Evolutionary conservation across 1,284 basidiomycete species (phyloP).

Genomic region (Boletus sp.): DNA sequence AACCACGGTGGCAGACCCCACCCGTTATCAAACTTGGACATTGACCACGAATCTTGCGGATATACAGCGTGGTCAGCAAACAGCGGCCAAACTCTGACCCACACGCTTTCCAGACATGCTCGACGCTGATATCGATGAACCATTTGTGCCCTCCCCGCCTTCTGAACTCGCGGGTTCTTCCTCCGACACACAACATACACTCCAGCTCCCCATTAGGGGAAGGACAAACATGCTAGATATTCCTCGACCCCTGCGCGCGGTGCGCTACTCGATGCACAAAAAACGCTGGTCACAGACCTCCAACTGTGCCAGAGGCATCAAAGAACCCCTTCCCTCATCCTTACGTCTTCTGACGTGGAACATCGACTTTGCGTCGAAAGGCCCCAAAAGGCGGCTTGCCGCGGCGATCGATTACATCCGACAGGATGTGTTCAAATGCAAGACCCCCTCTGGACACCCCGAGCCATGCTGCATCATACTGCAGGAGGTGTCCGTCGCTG

Average conservation of each 20-base stretch:
- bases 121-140: conserved; percentile 31
- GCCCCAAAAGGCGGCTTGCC: conserved; percentile 42
- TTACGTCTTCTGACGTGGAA: conserved; percentile 68
- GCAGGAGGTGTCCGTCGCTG: conserved; percentile 56
- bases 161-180: conserved; percentile 30
- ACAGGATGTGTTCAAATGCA: conserved; percentile 45
- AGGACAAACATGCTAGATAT: conserved; percentile 26
- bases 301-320: conserved; percentile 33
- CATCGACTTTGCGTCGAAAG: conserved; percentile 47
- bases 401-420: conserved; percentile 55
- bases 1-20: background rate
- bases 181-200: conserved; percentile 34
- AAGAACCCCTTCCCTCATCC: conserved; percentile 38
- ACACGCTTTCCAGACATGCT: conserved; percentile 23
- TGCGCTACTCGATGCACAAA: conserved; percentile 34
- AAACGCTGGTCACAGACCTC: conserved; percentile 35
- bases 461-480: conserved; percentile 60
- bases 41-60: conserved; percentile 14
- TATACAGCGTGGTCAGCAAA: conserved; percentile 8
- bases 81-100: conserved; percentile 7
- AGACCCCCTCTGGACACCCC: conserved; percentile 39
- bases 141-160: conserved; percentile 32
- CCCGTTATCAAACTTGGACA: background rate
- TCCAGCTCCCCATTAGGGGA: conserved; percentile 19
- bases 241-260: conserved; percentile 32